Evolutionary conservation across 2,329 filamentous ascomycete genomes (phyloP).

Genomic region (Cercospora beticola): DNA sequence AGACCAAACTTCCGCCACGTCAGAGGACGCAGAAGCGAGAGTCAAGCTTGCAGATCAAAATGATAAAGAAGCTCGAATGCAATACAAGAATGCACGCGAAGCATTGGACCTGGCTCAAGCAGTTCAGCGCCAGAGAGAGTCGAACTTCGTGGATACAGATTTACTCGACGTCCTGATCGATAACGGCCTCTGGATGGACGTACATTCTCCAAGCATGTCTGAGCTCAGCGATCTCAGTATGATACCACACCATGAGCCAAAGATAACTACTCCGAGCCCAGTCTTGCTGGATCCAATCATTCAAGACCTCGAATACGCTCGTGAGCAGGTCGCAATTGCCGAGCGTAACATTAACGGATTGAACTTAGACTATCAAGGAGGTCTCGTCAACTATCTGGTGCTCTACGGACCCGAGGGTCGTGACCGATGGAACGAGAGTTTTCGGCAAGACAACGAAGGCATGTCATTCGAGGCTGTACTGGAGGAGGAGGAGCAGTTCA

Average conservation of each 20-base stretch:
- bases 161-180: background rate
- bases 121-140: background rate
- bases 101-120: background rate
- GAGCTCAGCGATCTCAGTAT: background rate
- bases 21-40: background rate
- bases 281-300: background rate
- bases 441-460: background rate
- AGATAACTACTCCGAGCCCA: background rate
- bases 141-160: background rate
- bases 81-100: background rate
- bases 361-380: background rate
- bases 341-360: background rate
- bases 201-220: background rate
- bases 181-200: background rate
- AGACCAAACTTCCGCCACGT: background rate
- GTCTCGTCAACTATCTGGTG: background rate
- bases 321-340: background rate
- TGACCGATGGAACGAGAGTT: background rate
- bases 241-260: background rate
- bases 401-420: background rate
- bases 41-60: background rate
- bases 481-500: background rate
- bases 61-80: background rate
- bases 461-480: background rate
- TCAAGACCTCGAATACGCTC: background rate